Evolutionary conservation across 768 basidiomycete genomes (phyloP), one percentile per base, ranked within the genome.

Genomic region (Mycena rebaudengoi): DNA sequence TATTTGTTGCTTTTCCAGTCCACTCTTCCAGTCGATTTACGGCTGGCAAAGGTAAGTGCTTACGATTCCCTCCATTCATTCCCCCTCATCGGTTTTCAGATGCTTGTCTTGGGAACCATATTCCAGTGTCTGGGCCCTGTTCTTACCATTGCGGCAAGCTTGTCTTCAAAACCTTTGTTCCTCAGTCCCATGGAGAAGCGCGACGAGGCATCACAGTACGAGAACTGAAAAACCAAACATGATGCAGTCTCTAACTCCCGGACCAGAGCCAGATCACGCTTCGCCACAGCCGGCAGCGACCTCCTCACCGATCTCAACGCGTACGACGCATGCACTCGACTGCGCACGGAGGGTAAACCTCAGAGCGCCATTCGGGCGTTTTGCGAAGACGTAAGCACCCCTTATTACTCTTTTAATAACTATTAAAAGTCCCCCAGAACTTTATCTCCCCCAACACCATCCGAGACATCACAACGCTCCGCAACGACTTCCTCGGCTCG

Each of bases 91-190:
- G 54, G 14, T 52, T 21, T 40, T n/a, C 62, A 92, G 92, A 96
- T 98, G 92, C 86, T 98, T 23, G 85, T 98, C 7, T 80, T 98
- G 0, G 95, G 87, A 0, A 85, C 89, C 6, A 85, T 96, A 45
- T 96, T 98, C 79, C 85, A 85, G 67, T 96, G 95, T 68, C 77
- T 97, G 10, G 89, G 87, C 55, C 93, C 94, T 2, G 82, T 94
- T 13, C 80, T 96, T 29, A 95, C 93, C 2, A 85, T 96, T 32
- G 91, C 89, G 0, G 94, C 95, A 18, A 82, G 87, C 62, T 77
- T 98, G 33, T 96, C 95, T 2, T 92, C 91, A 5, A 98, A 96
- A 70, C 91, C 96, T 0, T 75, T 98, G 48, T 98, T 98, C 76
- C 67, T 88, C 13, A 92, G 78, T 63, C 94, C 95, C 0, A 82